These are phyloP conservation scores for Ophiostoma triangulosporum DNA, from an alignment of 2,329 filamentous ascomycete genomes.

Conservation along the genomic window DNA sequence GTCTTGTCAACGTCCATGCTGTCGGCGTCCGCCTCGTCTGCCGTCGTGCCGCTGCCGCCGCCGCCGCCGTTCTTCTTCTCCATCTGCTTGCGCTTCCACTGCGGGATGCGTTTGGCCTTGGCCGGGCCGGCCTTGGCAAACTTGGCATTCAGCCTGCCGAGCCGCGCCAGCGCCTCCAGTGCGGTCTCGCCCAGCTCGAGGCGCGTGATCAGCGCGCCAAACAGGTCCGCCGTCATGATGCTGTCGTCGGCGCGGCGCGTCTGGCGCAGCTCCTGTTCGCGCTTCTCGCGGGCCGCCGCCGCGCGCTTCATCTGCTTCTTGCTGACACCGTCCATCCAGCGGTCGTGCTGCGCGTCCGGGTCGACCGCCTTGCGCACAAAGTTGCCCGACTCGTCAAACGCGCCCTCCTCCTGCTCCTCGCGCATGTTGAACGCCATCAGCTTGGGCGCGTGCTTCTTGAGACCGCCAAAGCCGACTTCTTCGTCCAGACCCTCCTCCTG, in stretches of 20 bases:
- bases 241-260: slow-evolving; percentile 68
- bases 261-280: slow-evolving; percentile 62
- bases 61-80: slow-evolving; percentile 49
- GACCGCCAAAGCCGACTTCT: slow-evolving; percentile 77
- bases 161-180: slow-evolving; percentile 71
- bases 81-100: slow-evolving; percentile 42
- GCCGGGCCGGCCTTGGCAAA: slow-evolving; percentile 25
- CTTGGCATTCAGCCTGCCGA: slow-evolving; percentile 43
- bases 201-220: slow-evolving; percentile 57
- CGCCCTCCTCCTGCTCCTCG: slow-evolving; percentile 78
- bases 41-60: background rate
- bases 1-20: slow-evolving; percentile 70
- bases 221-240: slow-evolving; percentile 69
- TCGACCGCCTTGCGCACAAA: slow-evolving; percentile 81
- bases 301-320: slow-evolving; percentile 90
- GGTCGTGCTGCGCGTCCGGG: slow-evolving; percentile 79
- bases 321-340: slow-evolving; percentile 81
- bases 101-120: slow-evolving; percentile 45
- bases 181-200: slow-evolving; percentile 75
- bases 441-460: slow-evolving; percentile 86
- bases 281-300: slow-evolving; percentile 72
- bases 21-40: slow-evolving; percentile 17
- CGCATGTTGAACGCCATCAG: slow-evolving; percentile 94
- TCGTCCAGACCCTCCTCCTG: slow-evolving; percentile 69
- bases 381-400: slow-evolving; percentile 84